Evolutionary conservation across 257 asterid genomes (phyloP), one percentile per base, ranked within the genome.

Genomic region (Paulownia fortunei): DNA sequence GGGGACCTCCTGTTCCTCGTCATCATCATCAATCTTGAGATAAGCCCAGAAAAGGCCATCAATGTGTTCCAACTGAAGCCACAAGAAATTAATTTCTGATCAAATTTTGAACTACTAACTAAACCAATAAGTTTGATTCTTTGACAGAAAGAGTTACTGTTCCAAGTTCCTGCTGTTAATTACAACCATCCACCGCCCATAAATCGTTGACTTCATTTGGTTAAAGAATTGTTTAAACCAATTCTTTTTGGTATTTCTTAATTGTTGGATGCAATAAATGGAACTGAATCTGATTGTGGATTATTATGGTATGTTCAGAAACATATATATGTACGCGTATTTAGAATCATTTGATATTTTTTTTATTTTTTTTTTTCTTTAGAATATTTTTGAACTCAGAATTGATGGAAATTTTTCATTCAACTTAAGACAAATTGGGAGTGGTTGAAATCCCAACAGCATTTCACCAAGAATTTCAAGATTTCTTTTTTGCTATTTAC

Each of bases 371-470:
- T 46, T 24, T 5, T 30, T 8, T 18, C 30, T 10, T 41, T 67
- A 3, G 56, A 37, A 41, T 21, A 66, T 19, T 19, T 39, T 6
- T 8, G 7, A 47, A 49, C 15, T 69, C 2, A 6, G 15, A 30
- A 27, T 34, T 26, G 27, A 46, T 9, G 3, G 2, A 52, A 72
- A 32, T 13, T 36, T 49, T 41, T 0, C n/a, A n/a, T 19, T 77
- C 41, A 63, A 68, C 66, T 58, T 37, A 56, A 37, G 61, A 62
- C 15, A 21, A 41, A 34, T 11, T 8, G 23, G 67, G 76, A 52
- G 77, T 79, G 51, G 88, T 82, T 79, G 85, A 49, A 68, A 82
- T 51, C 74, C 80, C 83, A 85, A 77, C 83, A 23, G 71, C 37
- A 80, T 73, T 55, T 74, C 82, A 84, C 86, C 86, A 69, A 84